Base-by-base conservation (phyloP, 2,329 filamentous ascomycete species). In the Trichoderma sp. region DNA sequence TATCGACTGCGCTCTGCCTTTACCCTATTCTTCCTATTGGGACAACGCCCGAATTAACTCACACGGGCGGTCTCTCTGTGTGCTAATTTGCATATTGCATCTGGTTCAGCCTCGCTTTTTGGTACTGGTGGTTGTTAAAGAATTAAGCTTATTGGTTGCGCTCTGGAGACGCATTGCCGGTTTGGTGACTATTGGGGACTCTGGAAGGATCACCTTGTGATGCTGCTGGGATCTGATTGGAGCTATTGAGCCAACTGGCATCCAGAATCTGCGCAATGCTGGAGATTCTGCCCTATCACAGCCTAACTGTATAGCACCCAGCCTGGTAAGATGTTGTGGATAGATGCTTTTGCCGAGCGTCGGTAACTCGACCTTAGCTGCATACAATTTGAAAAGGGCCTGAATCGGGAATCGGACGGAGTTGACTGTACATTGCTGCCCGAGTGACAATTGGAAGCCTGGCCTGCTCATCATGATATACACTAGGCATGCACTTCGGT, bases 21-120 rank as follows among this genome's bases (percentile, higher is more conserved):
- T 60, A 60, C 15, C 57, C 45, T 26, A 14, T 60, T 60, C 47
- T 60, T 60, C 45, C 45, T 10, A 60, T 60, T 60, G 57, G 57
- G 15, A 51, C 28, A 41, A 12, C 10, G 2, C 1, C 9, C 17
- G 39, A n/a, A 28, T 43, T 15, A 21, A 44, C 26, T 60, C 57
- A 43, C 57, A 50, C 51, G 45, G 39, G 57, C 45, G 10, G 30
- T 28, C 41, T 30, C 39, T 5, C 52, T n/a, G 52, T 24, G 43
- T 39, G 28, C 56, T 39, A 2, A 43, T n/a, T 7, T 41, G 14
- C 6, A 19, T 12, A 19, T 21, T 14, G 10, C 9, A 19, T 54
- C 14, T 54, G n/a, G 26, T 19, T 39, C 14, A 9, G 39, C 19
- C 14, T n/a, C 7, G 7, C 28, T 30, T 30, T 30, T 21, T 26